phyloP scores from a whole-genome alignment of 768 basidiomycete species.

The Hypsizygus marmoreus region DNA sequence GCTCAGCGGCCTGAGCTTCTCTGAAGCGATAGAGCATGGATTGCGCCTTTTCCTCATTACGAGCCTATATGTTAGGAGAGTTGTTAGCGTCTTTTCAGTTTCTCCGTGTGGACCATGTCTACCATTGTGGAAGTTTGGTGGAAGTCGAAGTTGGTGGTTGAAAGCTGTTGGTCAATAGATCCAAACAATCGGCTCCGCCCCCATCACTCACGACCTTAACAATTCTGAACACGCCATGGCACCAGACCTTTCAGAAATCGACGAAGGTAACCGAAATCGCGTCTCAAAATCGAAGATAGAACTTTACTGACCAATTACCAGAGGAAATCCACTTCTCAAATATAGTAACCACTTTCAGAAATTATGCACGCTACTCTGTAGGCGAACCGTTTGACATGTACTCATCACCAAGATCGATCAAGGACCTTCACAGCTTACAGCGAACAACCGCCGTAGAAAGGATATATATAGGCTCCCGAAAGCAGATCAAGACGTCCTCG shows the following conservation, averaged over 20 bases:
- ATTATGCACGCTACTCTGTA: slow-evolving; percentile 78
- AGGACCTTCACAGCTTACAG: slow-evolving; percentile 38
- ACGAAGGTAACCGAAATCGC: slow-evolving; percentile 33
- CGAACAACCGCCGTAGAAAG: slow-evolving; percentile 67
- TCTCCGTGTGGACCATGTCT: slow-evolving; percentile 14
- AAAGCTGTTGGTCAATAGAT: slow-evolving; percentile 19
- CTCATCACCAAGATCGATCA: slow-evolving; percentile 10
- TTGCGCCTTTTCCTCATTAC: slow-evolving; percentile 91
- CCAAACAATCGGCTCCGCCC: slow-evolving; percentile 16
- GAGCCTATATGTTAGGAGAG: slow-evolving; percentile 55
- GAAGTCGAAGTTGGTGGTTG: slow-evolving; percentile 4
- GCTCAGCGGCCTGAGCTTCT: slow-evolving; percentile 93
- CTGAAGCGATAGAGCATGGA: slow-evolving; percentile 72
- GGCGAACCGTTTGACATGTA: slow-evolving; percentile 17
- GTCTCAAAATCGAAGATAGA: neutral
- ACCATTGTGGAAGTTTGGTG: too few relatives aligned
- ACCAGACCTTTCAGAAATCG: slow-evolving; percentile 27
- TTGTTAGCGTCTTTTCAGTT: neutral
- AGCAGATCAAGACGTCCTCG: slow-evolving; percentile 70
- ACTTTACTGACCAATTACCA: slow-evolving; percentile 21
- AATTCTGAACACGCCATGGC: too few relatives aligned
- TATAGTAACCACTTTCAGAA: slow-evolving; percentile 72
- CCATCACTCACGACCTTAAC: slow-evolving; percentile 5
- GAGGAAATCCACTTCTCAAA: slow-evolving; percentile 76
- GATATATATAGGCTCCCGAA: slow-evolving; percentile 72